Evolutionary conservation across 345 rosid genomes (phyloP), one percentile per base, ranked within the genome.

Genomic region (Populus euphratica): DNA sequence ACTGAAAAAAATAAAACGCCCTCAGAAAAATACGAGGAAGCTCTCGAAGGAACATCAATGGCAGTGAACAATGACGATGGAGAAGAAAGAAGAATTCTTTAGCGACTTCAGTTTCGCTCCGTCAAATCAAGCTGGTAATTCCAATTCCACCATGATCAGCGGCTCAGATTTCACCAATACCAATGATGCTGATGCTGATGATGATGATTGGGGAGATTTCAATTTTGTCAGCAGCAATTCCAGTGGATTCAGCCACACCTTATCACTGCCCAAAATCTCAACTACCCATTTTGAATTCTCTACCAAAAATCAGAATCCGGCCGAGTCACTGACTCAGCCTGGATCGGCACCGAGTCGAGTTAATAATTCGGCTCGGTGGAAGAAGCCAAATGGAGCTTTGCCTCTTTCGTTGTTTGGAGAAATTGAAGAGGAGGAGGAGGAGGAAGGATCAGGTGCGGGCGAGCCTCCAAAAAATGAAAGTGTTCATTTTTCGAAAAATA

Each of bases 321-420:
- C 35, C 1, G 82, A 67, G 49, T 74, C 79, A 44, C 38, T 66
- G 8, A 21, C 70, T 56, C 81, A 66, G 68, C 73, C 82, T 7
- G 86, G 69, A 16, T 83, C 88, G 54, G 81, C 72, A 16, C 87
- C 85, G n/a, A 74, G 77, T 73, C 79, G 80, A 67, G 79, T 72
- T 69, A 81, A 59, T 59, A 59, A 77, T 3, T 79, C 89, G 12
- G 78, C 33, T 77, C 80, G 23, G 77, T 83, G 91, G 90, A 70
- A 36, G 69, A 90, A 79, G 80, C 86, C 86, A 11, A 73, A 75
- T 35, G 94, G 97, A 77, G 94, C 94, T 38, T 81, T 95, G 79
- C 98, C 98, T 73, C 83, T 95, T n/a, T 93, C 98, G 52, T 82
- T 93, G 10, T 95, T 95, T 76, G 98, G 99, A 70, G 92, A 87